Evolutionary conservation across 2,329 filamentous ascomycete species (phyloP), one percentile per base, ranked within the genome.

Genomic region (Fusarium mexicanum): DNA sequence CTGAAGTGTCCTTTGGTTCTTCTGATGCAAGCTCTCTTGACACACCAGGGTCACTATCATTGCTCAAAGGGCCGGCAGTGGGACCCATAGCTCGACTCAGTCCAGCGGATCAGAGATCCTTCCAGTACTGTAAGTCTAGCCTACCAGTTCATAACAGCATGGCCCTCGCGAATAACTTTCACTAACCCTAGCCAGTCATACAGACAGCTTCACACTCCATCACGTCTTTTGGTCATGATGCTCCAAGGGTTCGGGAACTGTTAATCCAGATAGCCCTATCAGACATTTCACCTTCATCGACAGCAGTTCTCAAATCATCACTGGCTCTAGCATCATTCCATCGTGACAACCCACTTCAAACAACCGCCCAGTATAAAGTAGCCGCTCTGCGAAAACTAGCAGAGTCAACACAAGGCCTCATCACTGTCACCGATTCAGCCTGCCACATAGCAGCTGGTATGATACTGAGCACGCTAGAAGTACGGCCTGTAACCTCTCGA

Each of bases 361-460:
- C 14, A 0, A 60, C 67, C 3, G 26, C 58, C 9, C 50, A 37
- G 0, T 60, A 61, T 10, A 77, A 74, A 16, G n/a, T 68, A 5
- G 43, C 64, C n/a, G 76, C 76, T 11, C 43, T 78, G 1, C 40
- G 60, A 3, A 61, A 65, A 3, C 48, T 78, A 3, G 54, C 65
- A 4, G 44, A 44, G 9, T 70, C 76, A 1, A 66, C 64, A 3
- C 38, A 51, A 9, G 61, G 55, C 0, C 26, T 10, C 3, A 64
- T 67, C 6, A 40, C 50, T 5, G 20, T 47, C 1, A 22, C 37
- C 9, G 62, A 69, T 9, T 74, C 64, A 1, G 54, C 67, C 3
- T 76, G 74, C 7, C 76, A 78, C 26, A 64, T 78, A 5, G 76
- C 70, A 16, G 64, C 76, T 6, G 74, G 76, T 0, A 77, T 78